Conservation (phyloP, 768 basidiomycete genomes). For the Tricholoma matsutake region DNA sequence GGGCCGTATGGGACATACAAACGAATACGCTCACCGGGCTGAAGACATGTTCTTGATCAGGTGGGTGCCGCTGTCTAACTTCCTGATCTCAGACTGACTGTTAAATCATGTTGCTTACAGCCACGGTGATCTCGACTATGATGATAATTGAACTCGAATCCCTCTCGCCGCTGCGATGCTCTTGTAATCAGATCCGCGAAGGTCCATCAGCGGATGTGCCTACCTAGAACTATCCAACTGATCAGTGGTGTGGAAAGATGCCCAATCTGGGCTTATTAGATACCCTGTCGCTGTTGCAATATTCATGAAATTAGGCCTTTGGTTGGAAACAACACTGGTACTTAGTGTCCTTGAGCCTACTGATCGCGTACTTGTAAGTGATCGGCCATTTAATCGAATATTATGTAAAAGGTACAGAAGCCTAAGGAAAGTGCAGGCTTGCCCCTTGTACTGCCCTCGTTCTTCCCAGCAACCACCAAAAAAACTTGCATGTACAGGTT, state of each 20-base stretch:
- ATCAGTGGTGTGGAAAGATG: not conserved
- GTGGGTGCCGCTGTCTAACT: not conserved
- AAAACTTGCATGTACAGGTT: slow-evolving; percentile 4
- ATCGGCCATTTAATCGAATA: no score
- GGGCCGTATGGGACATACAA: slow-evolving; percentile 47
- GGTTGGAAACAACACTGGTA: no score
- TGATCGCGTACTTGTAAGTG: no score
- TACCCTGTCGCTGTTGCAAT: no score
- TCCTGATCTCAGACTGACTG: not conserved
- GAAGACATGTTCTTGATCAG: slow-evolving; percentile 4
- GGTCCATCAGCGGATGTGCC: not conserved
- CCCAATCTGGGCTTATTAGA: no score
- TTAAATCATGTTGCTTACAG: not conserved
- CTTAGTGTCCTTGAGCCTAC: no score
- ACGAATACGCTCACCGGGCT: slow-evolving; percentile 25
- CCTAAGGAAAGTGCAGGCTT: not conserved
- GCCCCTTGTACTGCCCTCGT: not conserved
- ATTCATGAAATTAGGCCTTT: no score
- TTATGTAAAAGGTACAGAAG: no score
- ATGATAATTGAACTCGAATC: not conserved
- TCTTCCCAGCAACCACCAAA: slow-evolving; percentile 1
- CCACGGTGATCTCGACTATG: not conserved
- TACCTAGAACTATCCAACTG: not conserved
- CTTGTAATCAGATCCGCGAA: not conserved
- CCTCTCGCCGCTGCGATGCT: not conserved